Evolutionary conservation across 2,329 filamentous ascomycete species (phyloP).

Genomic region (Scedosporium apiospermum): DNA sequence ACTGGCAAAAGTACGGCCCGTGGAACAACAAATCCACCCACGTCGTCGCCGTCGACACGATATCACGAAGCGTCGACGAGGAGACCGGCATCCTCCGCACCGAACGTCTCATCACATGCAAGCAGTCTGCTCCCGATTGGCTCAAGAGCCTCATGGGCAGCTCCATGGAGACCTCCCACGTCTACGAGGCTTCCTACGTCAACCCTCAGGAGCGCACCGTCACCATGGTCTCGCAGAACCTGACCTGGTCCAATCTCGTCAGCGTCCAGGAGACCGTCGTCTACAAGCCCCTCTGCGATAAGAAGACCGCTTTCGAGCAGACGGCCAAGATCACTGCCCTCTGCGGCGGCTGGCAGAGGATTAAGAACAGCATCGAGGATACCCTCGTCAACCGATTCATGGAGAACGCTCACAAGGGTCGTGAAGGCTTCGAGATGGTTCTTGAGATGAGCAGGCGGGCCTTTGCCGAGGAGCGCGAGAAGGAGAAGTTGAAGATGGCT

Average conservation of each 20-base stretch:
- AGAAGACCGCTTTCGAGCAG: conserved; percentile 72
- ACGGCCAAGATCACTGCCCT: conserved; percentile 87
- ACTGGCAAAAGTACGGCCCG: conserved; percentile 98
- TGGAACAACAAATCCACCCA: conserved; percentile 99
- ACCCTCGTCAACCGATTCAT: conserved; percentile 78
- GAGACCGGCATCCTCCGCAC: conserved; percentile 51
- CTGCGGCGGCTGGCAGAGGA: conserved; percentile 93
- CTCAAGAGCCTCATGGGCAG: conserved; percentile 67
- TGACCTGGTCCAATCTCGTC: conserved; percentile 86
- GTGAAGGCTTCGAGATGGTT: conserved; percentile 91
- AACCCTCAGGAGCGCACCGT: conserved; percentile 75
- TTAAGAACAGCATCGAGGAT: conserved; percentile 94
- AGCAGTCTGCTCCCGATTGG: conserved; percentile 64
- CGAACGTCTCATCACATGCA: conserved; percentile 53
- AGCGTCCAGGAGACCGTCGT: conserved; percentile 88
- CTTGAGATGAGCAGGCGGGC: conserved; percentile 86
- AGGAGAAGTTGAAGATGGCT: conserved; percentile 24
- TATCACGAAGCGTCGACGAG: conserved; percentile 57
- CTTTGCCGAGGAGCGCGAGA: conserved; percentile 80
- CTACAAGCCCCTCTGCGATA: conserved; percentile 53
- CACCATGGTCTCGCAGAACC: conserved; percentile 92
- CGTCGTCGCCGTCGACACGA: conserved; percentile 88
- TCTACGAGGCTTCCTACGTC: conserved; percentile 94
- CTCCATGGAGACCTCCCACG: conserved; percentile 69
- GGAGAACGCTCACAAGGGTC: conserved; percentile 83